Percentiles rank a stretch among this genome's conserved stretches.
phyloP scores from a whole-genome alignment of 2,329 filamentous ascomycete genomes.

The Trichoderma sp. region DNA sequence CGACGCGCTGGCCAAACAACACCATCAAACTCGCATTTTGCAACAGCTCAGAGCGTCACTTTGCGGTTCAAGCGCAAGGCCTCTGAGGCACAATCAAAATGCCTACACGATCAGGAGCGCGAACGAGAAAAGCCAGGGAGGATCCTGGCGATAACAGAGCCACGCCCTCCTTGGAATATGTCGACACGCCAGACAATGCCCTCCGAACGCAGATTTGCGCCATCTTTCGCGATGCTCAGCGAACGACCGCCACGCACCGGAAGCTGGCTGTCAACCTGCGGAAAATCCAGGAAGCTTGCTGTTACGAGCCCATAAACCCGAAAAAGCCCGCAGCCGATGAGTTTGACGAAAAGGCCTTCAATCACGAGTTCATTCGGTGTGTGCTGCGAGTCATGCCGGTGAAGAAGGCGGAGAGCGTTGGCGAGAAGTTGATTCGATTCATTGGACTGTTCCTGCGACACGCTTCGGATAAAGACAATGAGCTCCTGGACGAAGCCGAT shows the following conservation, averaged over 20 bases:
- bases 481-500: constrained; percentile 66
- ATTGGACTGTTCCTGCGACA: constrained; percentile 83
- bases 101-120: constrained; percentile 54
- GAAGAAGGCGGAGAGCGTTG: constrained; percentile 88
- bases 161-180: constrained; percentile 70
- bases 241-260: constrained; percentile 84
- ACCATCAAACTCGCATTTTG: constrained; percentile 4
- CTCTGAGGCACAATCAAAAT: constrained; percentile 41
- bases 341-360: constrained; percentile 85
- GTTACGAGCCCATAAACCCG: constrained; percentile 61
- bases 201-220: constrained; percentile 74
- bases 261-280: constrained; percentile 86
- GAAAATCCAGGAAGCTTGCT: constrained; percentile 88
- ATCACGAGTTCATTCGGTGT: constrained; percentile 81
- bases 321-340: constrained; percentile 63
- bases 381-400: constrained; percentile 80
- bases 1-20: constrained; percentile 30
- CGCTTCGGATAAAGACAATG: constrained; percentile 70
- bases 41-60: neutral
- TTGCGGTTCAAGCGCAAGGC: neutral
- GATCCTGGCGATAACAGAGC: constrained; percentile 49
- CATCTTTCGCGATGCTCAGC: constrained; percentile 81
- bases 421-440: constrained; percentile 84
- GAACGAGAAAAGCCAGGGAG: constrained; percentile 45
- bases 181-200: constrained; percentile 71